Evolutionary conservation across 202 grass and related monocot genomes (phyloP).

Genomic region (Hordeum pubiflorum): DNA sequence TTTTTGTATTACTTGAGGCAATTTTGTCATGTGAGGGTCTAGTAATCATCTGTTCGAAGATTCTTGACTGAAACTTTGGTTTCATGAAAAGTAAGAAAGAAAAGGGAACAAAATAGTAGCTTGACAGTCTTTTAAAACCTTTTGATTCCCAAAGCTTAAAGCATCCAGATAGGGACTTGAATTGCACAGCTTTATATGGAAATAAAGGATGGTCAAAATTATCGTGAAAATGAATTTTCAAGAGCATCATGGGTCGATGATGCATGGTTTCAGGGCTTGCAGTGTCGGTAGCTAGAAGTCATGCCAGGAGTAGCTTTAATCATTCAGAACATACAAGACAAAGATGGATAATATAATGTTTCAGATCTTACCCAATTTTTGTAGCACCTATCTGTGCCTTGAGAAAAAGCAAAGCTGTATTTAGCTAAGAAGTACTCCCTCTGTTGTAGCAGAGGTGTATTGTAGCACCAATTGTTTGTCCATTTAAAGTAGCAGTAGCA

Average conservation of each 20-base stretch:
- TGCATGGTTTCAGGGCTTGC: slow-evolving; percentile 7
- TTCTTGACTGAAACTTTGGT: slow-evolving; percentile 47
- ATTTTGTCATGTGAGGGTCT: slow-evolving; percentile 36
- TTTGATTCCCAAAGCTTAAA: slow-evolving; percentile 43
- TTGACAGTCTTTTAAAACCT: slow-evolving; percentile 39
- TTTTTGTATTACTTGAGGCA: slow-evolving; percentile 40
- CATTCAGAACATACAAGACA: background rate
- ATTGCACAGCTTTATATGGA: slow-evolving; percentile 24
- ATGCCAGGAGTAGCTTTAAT: slow-evolving; percentile 5
- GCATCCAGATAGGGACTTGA: slow-evolving; percentile 4
- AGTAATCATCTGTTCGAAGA: slow-evolving; percentile 42
- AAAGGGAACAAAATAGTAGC: background rate
- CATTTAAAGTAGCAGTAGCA: background rate
- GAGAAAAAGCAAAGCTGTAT: background rate
- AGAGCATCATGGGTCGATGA: slow-evolving; percentile 9
- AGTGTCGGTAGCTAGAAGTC: slow-evolving; percentile 11
- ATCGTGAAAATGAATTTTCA: background rate
- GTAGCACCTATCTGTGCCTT: background rate
- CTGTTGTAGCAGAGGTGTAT: too few species aligned
- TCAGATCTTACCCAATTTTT: background rate
- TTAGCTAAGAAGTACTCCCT: background rate
- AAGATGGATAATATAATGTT: background rate
- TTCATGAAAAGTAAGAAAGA: slow-evolving; percentile 30
- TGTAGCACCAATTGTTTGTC: background rate
- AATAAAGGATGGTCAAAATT: background rate